These are phyloP conservation scores for Ceratocystis ficicola DNA, from an alignment of 2,329 filamentous ascomycete species.

Conservation along the genomic window DNA sequence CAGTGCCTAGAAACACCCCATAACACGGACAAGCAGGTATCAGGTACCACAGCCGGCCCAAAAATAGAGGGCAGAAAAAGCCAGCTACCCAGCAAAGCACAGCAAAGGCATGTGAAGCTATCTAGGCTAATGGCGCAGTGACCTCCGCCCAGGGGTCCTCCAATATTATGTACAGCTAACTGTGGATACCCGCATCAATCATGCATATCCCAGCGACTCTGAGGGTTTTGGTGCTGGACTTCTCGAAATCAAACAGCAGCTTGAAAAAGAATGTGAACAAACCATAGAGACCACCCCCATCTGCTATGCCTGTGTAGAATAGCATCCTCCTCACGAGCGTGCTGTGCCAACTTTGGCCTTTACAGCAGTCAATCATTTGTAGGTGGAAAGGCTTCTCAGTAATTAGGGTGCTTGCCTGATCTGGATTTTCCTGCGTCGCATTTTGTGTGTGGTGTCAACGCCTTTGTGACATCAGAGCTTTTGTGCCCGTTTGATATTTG, in stretches of 20 bases:
- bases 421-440: background rate
- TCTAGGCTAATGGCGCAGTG: background rate
- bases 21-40: background rate
- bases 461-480: background rate
- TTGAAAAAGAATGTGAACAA: background rate
- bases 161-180: background rate
- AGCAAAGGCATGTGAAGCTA: background rate
- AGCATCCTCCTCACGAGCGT: too few relatives aligned
- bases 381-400: too few relatives aligned
- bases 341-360: too few relatives aligned
- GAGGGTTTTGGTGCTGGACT: background rate
- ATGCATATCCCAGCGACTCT: background rate
- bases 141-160: background rate
- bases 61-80: background rate
- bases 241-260: background rate
- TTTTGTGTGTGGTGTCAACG: background rate
- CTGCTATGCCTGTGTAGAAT: background rate
- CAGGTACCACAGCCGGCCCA: background rate
- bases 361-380: too few relatives aligned
- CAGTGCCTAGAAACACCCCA: background rate
- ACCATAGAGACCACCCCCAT: background rate
- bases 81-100: background rate
- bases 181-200: background rate
- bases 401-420: too few relatives aligned
- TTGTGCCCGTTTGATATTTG: background rate